Evolutionary conservation across 2,329 filamentous ascomycete genomes (phyloP).

Genomic region (Rutstroemia sp.): DNA sequence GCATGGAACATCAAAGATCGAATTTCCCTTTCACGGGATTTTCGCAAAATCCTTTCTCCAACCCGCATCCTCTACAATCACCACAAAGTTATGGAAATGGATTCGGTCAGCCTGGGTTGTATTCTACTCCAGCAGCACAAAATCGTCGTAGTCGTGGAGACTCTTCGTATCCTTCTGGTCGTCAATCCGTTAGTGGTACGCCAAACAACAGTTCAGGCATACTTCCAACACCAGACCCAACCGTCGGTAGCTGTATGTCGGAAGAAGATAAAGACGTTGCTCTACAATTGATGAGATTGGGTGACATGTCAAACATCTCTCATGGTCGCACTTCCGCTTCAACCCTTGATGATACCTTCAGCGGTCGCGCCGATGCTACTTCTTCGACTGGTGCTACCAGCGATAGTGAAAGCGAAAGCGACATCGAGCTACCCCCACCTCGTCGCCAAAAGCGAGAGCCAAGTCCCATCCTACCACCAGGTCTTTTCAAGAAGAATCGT

Average conservation of each 20-base stretch:
- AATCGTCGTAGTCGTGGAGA: slow-evolving; percentile 60
- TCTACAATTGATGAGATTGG: slow-evolving; percentile 91
- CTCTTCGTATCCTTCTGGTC: slow-evolving; percentile 42
- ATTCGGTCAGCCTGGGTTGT: slow-evolving; percentile 48
- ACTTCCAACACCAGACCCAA: slow-evolving; percentile 92
- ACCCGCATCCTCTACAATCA: slow-evolving; percentile 71
- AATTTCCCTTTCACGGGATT: slow-evolving; percentile 69
- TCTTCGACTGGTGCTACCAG: slow-evolving; percentile 83
- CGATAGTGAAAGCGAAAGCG: slow-evolving; percentile 64
- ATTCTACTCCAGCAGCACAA: slow-evolving; percentile 58
- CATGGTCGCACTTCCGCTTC: slow-evolving; percentile 90
- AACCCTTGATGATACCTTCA: slow-evolving; percentile 88
- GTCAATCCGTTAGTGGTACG: slow-evolving; percentile 34
- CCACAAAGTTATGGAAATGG: slow-evolving; percentile 65
- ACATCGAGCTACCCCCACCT: slow-evolving; percentile 51
- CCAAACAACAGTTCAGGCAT: slow-evolving; percentile 48
- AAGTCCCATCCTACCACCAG: slow-evolving; percentile 43
- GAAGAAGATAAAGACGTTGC: slow-evolving; percentile 93
- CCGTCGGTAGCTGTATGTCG: slow-evolving; percentile 91
- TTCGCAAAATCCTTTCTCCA: slow-evolving; percentile 72
- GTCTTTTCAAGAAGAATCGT: slow-evolving; percentile 37
- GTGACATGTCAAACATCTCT: slow-evolving; percentile 88
- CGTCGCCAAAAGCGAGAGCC: slow-evolving; percentile 50
- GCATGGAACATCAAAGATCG: slow-evolving; percentile 63
- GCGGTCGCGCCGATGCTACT: slow-evolving; percentile 75